These are phyloP conservation scores for Aspergillus sp. DNA, from an alignment of 2,329 filamentous ascomycete genomes.

Conservation along the genomic window DNA sequence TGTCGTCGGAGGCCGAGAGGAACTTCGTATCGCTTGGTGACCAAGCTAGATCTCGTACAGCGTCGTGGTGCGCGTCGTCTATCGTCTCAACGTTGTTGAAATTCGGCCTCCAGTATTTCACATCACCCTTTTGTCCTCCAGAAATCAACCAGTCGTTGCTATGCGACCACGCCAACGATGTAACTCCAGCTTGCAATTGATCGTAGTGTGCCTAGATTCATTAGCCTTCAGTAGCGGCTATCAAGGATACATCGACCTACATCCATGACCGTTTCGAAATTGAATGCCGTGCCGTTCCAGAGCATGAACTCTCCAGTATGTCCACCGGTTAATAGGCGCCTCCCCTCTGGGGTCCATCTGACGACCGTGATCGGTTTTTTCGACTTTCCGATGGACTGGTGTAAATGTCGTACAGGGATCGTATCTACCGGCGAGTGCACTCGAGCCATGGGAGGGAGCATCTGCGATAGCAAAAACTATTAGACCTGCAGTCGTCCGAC, in stretches of 20 bases:
- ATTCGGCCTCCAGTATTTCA: constrained; percentile 99
- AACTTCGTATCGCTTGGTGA: constrained; percentile 95
- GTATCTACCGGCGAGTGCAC: constrained; percentile 75
- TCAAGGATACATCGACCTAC: constrained; percentile 31
- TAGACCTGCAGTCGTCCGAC: neutral
- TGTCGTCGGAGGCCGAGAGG: constrained; percentile 92
- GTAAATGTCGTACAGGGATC: constrained; percentile 90
- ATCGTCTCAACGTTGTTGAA: constrained; percentile 98
- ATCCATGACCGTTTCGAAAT: constrained; percentile 99
- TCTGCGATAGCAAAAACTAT: constrained; percentile 51
- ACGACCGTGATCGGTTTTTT: constrained; percentile 97
- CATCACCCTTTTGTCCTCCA: constrained; percentile 87
- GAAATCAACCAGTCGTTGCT: constrained; percentile 97
- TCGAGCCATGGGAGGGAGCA: constrained; percentile 80
- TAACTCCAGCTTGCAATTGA: constrained; percentile 46
- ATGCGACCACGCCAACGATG: constrained; percentile 70
- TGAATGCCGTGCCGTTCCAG: constrained; percentile 99
- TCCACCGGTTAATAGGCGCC: constrained; percentile 85
- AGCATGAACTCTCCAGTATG: constrained; percentile 97
- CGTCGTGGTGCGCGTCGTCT: constrained; percentile 77
- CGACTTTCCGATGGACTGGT: constrained; percentile 98
- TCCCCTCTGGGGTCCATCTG: constrained; percentile 94
- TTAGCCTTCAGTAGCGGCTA: constrained; percentile 12
- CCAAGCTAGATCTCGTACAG: constrained; percentile 88
- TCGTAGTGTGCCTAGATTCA: constrained; percentile 68